Base-by-base conservation (phyloP, 2,329 filamentous ascomycete species). In the Colletotrichum navitas region DNA sequence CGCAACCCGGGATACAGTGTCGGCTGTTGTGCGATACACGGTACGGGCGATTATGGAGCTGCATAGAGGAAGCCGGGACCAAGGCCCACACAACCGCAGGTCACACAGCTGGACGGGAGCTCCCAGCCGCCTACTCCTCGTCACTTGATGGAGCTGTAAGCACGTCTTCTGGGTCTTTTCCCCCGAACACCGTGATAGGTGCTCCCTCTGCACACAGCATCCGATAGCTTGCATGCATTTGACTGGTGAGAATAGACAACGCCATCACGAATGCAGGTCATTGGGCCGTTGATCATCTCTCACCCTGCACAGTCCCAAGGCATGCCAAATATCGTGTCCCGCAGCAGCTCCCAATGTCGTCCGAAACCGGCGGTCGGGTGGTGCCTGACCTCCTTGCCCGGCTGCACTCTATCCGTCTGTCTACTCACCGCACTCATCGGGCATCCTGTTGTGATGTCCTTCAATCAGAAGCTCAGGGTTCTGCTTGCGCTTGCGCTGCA, bases 1-100 rank as follows among this genome's bases (percentile, higher is more conserved):
- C 60, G 69, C 47, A 49, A 56, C 66, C 36, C 69, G 45, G 63
- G 24, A 18, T 39, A 72, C 69, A 64, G 66, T 72, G 39, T 64
- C 59, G 59, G 52, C 21, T 10, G 24, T 64, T 49, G 26, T 56
- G 32, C 52, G 24, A 68, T 47, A 51, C 59, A 71, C 69, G 5
- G 69, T 69, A 60, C 69, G 60, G 69, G 54, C 29, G 66, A 59
- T 54, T 47, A 47, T 64, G 69, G 69, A 18, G 55, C 39, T 41
- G 21, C 43, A n/a, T 45, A 45, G 5, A 45, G 10, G 18, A n/a
- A 21, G 32, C n/a, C 32, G 21, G 32, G 52, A 32, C 16, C 39
- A 29, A 32, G 36, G 49, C 36, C 47, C 64, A 47, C 51, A 14
- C 26, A 47, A 52, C 39, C 36, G 36, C 36, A 39, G 36, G 66